These are phyloP conservation scores for Sarocladium kiliense DNA, from an alignment of 2,329 filamentous ascomycete species.

Conservation along the genomic window DNA sequence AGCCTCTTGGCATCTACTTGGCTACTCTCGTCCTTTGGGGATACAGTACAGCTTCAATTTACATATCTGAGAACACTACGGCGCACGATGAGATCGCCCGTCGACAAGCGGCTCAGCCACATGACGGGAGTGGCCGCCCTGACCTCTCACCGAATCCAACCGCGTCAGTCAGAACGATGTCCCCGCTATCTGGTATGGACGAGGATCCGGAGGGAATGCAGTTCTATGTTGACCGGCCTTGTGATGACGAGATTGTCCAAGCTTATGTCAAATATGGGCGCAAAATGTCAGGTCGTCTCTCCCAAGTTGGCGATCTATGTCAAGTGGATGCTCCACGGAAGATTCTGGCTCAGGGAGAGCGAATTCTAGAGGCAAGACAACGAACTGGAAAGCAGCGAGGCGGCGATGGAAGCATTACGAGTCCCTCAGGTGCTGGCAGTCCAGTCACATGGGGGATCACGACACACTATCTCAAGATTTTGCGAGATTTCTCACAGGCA, in stretches of 20 bases:
- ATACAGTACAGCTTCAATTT: constrained; percentile 19
- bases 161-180: not conserved
- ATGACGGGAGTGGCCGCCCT: not conserved
- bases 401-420: not conserved
- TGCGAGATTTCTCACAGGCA: not conserved
- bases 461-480: not conserved
- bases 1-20: constrained; percentile 28
- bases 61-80: not conserved
- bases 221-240: constrained; percentile 47
- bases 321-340: constrained; percentile 12
- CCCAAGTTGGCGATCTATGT: constrained; percentile 44
- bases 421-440: not conserved
- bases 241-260: constrained; percentile 52
- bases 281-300: constrained; percentile 43
- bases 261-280: constrained; percentile 43
- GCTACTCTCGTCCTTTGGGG: constrained; percentile 32
- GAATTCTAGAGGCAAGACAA: constrained; percentile 6
- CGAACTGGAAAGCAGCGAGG: not conserved
- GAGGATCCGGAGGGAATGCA: constrained; percentile 25
- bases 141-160: not conserved
- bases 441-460: not conserved
- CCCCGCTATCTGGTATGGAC: constrained; percentile 5
- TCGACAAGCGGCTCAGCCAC: not conserved
- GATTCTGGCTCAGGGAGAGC: constrained; percentile 13
- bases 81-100: not conserved